Base-by-base conservation (phyloP, 192 early-diverging fungal genomes). In the Umbelopsis sp. region DNA sequence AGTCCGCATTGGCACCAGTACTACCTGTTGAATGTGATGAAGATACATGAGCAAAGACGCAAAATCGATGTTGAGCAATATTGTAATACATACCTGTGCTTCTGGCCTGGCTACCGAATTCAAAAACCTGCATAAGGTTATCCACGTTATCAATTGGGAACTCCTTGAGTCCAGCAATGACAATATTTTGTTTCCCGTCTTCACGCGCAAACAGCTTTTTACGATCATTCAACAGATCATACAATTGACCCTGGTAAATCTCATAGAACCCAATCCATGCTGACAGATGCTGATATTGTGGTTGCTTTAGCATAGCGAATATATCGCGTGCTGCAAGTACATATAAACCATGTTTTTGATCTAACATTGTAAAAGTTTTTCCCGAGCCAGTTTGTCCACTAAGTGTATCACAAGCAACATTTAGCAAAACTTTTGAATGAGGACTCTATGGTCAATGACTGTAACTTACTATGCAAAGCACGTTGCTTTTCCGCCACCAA, bases 341-440 rank as follows among this genome's bases (percentile, higher is more conserved):
- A 66, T 98, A 99, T 21, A 98, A 86, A 0, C 97, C 98, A 70
- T 95, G 85, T 3, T 84, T 86, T 25, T 84, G 83, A 77, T 97
- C 94, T 73, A 98, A 81, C 97, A 98, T 99, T 4, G 98, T 99
- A 81, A 86, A 94, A 0, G 96, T 99, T 77, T 99, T 99, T 35
- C 98, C 98, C 7, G 71, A 75, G 64, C 82, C 82, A 6, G 93
- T 96, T 72, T 97, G 94, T 0, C 95, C 93, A 75, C 89, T 88
- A 74, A n/a, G 72, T 4, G 22, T 30, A 30, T 30, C 27, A 30
- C 12, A 66, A 16, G 33, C n/a, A 53, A 51, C 1, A 33, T 37
- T 61, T 25, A 61, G 55, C 11, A 61, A 61, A 61, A n/a, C n/a
- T 18, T 35, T 3, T 1, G 55, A 22, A 18, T 16, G 16, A 30